Conservation (phyloP, 768 basidiomycete genomes). For the Pleurotus ostreatus region DNA sequence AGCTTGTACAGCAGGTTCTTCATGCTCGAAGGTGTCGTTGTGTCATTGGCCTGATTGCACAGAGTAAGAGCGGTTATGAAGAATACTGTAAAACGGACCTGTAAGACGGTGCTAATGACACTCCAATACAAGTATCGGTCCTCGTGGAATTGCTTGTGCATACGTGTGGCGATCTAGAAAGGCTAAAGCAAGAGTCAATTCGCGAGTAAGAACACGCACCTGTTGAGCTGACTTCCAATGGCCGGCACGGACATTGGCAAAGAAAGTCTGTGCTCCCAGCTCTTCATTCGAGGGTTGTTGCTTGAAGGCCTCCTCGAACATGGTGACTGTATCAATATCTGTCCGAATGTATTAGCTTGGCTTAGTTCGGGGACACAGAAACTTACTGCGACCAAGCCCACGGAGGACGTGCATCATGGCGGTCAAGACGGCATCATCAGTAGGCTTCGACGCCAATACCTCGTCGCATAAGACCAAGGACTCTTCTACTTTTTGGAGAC, state of each 20-base stretch:
- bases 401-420: conserved; percentile 84
- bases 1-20: conserved; percentile 69
- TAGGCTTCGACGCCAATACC: conserved; percentile 67
- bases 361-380: neutral
- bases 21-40: conserved; percentile 56
- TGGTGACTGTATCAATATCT: conserved; percentile 76
- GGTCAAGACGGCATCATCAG: conserved; percentile 68
- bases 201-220: conserved; percentile 29
- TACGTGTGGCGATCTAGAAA: conserved; percentile 66
- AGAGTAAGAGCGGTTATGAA: conserved; percentile 1
- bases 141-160: conserved; percentile 82
- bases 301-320: conserved; percentile 87
- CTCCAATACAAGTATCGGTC: conserved; percentile 84
- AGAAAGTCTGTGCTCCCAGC: conserved; percentile 79
- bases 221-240: conserved; percentile 88
- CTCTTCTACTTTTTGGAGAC: conserved; percentile 84
- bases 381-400: conserved; percentile 65
- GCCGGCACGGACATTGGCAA: conserved; percentile 73
- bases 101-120: conserved; percentile 73
- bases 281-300: conserved; percentile 80
- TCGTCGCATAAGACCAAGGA: conserved; percentile 76
- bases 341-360: conserved; percentile 3
- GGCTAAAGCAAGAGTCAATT: conserved; percentile 3
- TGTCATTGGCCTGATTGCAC: conserved; percentile 65
- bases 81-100: conserved; percentile 39